These are phyloP conservation scores for Cynara cardunculus DNA, from an alignment of 129 eudicot species.

Conservation along the genomic window DNA sequence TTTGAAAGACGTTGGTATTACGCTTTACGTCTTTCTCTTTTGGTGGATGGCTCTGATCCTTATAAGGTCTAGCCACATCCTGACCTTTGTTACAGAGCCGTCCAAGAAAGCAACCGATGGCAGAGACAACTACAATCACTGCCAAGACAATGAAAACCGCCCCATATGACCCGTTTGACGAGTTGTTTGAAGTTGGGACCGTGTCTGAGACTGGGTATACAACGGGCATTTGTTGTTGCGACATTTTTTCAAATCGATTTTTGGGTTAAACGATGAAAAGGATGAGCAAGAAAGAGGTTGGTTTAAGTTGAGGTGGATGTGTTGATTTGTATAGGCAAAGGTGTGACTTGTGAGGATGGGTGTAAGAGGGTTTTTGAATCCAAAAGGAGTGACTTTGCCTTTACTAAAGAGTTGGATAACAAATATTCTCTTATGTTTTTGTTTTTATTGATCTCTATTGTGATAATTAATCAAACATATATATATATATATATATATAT, in stretches of 20 bases:
- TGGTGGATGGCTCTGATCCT: constrained; percentile 17
- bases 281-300: constrained; percentile 12
- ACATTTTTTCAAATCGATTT: constrained; percentile 20
- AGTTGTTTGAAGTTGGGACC: constrained; percentile 17
- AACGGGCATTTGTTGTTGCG: constrained; percentile 30
- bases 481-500: no score
- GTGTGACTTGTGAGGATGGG: constrained; percentile 31
- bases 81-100: constrained; percentile 25
- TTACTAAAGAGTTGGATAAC: constrained; percentile 31
- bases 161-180: constrained; percentile 38
- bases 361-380: constrained; percentile 41
- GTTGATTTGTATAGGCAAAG: constrained; percentile 22
- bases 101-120: constrained; percentile 37
- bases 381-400: constrained; percentile 25
- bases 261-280: neutral
- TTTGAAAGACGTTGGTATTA: neutral
- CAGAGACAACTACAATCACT: constrained; percentile 25
- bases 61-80: constrained; percentile 17
- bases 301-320: constrained; percentile 9
- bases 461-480: neutral
- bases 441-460: neutral
- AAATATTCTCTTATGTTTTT: constrained; percentile 14
- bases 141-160: constrained; percentile 39
- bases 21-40: constrained; percentile 15
- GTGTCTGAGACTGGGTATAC: constrained; percentile 32